These are phyloP conservation scores for Carex littledalei DNA, from an alignment of 176 grass and related monocot genomes.

Conservation along the genomic window DNA sequence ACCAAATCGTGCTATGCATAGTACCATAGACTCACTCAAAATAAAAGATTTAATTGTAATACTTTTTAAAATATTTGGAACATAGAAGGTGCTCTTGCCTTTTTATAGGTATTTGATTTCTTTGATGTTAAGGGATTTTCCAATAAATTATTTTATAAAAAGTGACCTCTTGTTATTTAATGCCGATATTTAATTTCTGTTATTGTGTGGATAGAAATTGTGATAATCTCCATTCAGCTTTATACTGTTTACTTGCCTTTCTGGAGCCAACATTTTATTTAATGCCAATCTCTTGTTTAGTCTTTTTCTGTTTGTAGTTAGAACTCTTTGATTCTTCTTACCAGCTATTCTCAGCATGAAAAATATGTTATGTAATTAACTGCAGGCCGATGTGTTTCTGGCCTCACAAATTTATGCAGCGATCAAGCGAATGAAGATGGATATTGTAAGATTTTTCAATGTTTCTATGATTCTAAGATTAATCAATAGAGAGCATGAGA, in stretches of 20 bases:
- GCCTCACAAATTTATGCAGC: slow-evolving; percentile 62
- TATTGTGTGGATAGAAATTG: background rate
- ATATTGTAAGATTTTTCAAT: slow-evolving; percentile 41
- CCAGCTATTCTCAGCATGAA: slow-evolving; percentile 8
- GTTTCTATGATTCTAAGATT: background rate
- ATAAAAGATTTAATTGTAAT: background rate
- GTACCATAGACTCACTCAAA: background rate
- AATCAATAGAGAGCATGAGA: background rate
- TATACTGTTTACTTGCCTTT: background rate
- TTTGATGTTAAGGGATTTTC: background rate
- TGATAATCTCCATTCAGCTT: background rate
- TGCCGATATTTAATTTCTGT: background rate
- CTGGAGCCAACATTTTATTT: background rate
- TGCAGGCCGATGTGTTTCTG: slow-evolving; percentile 80
- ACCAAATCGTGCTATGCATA: too few species aligned
- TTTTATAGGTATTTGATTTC: background rate
- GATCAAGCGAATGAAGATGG: slow-evolving; percentile 36
- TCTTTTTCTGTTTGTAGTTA: background rate
- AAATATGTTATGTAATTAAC: background rate
- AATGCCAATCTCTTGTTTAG: background rate
- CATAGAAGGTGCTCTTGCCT: background rate
- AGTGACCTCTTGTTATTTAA: background rate
- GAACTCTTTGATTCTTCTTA: background rate
- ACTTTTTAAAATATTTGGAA: background rate
- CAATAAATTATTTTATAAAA: background rate